Percentiles rank a stretch among this genome's conserved stretches.
Conservation (phyloP, 2,329 filamentous ascomycete species). For the Fusarium heterosporum region DNA sequence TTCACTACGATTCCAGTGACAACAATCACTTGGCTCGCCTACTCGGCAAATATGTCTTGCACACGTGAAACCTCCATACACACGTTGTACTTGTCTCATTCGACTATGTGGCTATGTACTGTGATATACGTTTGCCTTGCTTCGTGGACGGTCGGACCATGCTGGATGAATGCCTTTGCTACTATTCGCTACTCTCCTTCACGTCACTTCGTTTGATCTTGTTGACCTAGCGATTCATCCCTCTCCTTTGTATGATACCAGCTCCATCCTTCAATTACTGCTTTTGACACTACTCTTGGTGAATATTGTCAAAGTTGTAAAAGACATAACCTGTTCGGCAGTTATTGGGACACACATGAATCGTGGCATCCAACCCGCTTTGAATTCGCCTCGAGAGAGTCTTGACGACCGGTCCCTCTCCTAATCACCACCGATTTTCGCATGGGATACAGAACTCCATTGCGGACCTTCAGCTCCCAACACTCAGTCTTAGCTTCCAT, state of each 20-base stretch:
- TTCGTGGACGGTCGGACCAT: slow-evolving; percentile 14
- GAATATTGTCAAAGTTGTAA: slow-evolving; percentile 31
- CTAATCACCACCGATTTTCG: neutral
- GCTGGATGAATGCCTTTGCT: slow-evolving; percentile 28
- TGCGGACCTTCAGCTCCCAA: slow-evolving; percentile 1
- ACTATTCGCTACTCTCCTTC: slow-evolving; percentile 2
- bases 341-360: neutral
- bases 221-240: slow-evolving; percentile 3
- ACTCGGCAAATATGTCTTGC: neutral
- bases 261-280: neutral
- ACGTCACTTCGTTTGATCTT: slow-evolving; percentile 19
- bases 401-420: neutral
- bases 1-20: neutral
- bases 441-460: slow-evolving; percentile 4
- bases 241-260: slow-evolving; percentile 3
- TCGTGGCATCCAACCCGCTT: slow-evolving; percentile 7
- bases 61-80: neutral
- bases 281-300: slow-evolving; percentile 11
- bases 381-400: neutral
- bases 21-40: neutral
- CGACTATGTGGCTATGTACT: slow-evolving; percentile 18
- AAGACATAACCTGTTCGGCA: slow-evolving; percentile 5
- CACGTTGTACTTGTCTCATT: slow-evolving; percentile 20
- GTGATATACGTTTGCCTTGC: neutral
- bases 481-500: neutral